Evolutionary conservation across 306 rosid genomes (phyloP).

Genomic region (Neltuma alba): DNA sequence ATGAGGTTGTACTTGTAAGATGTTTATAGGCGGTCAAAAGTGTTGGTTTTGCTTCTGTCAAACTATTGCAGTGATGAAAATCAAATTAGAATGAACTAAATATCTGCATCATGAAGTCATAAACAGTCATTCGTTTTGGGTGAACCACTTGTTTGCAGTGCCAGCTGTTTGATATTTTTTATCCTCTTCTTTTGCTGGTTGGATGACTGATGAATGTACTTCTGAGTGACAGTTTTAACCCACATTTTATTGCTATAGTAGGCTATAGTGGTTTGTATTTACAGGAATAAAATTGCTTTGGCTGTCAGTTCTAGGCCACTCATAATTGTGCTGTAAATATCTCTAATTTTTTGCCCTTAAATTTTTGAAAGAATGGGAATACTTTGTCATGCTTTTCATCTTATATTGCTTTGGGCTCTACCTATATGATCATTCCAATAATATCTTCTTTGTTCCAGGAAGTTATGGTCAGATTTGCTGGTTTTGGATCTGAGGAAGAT

Average conservation of each 20-base stretch:
- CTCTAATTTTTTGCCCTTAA: conserved; percentile 29
- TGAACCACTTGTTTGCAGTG: conserved; percentile 16
- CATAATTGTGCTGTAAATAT: conserved; percentile 20
- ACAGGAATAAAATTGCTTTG: conserved; percentile 11
- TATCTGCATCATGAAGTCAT: too few relatives aligned
- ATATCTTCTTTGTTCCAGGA: conserved; percentile 61
- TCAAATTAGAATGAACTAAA: too few relatives aligned
- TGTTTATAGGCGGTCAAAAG: conserved; percentile 4
- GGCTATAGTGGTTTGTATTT: neutral
- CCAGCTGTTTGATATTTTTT: neutral
- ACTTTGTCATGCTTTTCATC: neutral
- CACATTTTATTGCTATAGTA: neutral
- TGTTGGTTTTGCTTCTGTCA: conserved; percentile 2
- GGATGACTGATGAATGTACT: neutral
- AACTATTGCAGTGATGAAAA: too few relatives aligned
- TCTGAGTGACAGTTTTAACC: conserved; percentile 3
- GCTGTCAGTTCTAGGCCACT: conserved; percentile 20
- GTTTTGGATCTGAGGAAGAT: conserved; percentile 97
- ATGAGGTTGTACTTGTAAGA: conserved; percentile 5
- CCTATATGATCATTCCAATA: conserved; percentile 14
- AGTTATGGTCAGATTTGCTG: conserved; percentile 86
- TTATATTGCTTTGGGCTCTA: conserved; percentile 18
- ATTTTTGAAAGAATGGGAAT: conserved; percentile 11
- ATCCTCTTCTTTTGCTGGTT: conserved; percentile 5
- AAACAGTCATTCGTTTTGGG: neutral